phyloP scores from a whole-genome alignment of 768 basidiomycete genomes.

The Termitomyces sp. region DNA sequence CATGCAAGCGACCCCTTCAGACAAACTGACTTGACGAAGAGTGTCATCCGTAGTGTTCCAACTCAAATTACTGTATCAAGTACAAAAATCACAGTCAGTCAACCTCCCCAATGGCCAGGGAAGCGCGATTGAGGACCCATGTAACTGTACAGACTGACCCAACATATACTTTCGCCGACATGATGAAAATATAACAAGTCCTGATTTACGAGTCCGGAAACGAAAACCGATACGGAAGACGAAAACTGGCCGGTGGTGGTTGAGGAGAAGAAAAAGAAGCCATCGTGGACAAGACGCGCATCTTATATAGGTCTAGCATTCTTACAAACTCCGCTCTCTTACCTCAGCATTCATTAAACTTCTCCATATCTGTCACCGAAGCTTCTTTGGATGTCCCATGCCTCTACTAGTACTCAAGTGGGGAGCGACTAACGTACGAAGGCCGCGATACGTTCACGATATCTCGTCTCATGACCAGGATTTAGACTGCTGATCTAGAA shows the following conservation, averaged over 20 bases:
- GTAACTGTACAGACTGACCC: conserved; percentile 79
- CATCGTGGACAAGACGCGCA: conserved; percentile 24
- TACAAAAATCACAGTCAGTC: conserved; percentile 58
- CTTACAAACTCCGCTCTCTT: conserved; percentile 49
- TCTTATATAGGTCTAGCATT: conserved; percentile 39
- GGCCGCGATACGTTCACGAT: background rate
- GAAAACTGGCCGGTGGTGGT: conserved; percentile 41
- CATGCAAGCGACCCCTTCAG: conserved; percentile 30
- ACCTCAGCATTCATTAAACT: conserved; percentile 17
- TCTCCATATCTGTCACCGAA: conserved; percentile 5
- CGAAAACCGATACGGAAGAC: conserved; percentile 54
- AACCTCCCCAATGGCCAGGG: conserved; percentile 43
- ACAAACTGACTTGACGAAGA: conserved; percentile 81
- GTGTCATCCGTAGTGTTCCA: conserved; percentile 96
- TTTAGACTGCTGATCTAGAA: background rate
- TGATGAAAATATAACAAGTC: conserved; percentile 57
- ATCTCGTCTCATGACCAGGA: conserved; percentile 7
- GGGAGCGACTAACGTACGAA: background rate
- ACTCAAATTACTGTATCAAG: conserved; percentile 82
- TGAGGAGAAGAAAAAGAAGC: conserved; percentile 38
- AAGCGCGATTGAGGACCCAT: conserved; percentile 43
- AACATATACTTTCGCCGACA: conserved; percentile 89
- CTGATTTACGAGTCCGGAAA: conserved; percentile 49
- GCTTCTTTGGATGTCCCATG: conserved; percentile 10
- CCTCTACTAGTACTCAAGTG: background rate